These are phyloP conservation scores for Nakazawaea peltata DNA, from an alignment of 805 yeast species.

Conservation along the genomic window DNA sequence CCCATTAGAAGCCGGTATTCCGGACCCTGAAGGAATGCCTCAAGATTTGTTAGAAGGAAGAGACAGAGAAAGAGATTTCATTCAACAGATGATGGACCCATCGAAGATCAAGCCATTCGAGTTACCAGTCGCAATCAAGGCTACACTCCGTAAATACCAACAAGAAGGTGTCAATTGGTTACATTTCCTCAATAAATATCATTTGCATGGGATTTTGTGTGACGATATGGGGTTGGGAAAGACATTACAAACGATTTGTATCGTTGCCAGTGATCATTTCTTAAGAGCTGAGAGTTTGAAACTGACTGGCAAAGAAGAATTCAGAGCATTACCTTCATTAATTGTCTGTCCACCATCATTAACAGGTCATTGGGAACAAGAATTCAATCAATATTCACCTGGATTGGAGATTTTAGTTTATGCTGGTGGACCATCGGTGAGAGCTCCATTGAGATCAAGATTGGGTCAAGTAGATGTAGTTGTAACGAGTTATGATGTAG, in stretches of 20 bases:
- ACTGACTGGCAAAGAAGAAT: conserved; percentile 53
- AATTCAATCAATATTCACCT: conserved; percentile 83
- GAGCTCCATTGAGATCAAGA: conserved; percentile 47
- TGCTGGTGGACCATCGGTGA: conserved; percentile 83
- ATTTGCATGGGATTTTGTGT: conserved; percentile 93
- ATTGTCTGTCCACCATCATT: conserved; percentile 95
- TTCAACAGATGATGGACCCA: conserved; percentile 97
- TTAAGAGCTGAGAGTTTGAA: conserved; percentile 65
- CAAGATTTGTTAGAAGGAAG: conserved; percentile 76
- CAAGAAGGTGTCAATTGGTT: conserved; percentile 99
- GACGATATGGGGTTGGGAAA: conserved; percentile 99
- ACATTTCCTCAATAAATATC: conserved; percentile 89
- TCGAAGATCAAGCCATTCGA: conserved; percentile 80
- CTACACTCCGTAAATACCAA: conserved; percentile 89
- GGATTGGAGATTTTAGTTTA: conserved; percentile 75
- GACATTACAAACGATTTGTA: conserved; percentile 94
- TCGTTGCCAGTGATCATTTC: conserved; percentile 93
- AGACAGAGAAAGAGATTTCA: conserved; percentile 88
- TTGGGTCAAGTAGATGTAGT: conserved; percentile 67
- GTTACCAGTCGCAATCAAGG: conserved; percentile 86
- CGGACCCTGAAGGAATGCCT: conserved; percentile 91
- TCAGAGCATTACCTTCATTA: conserved; percentile 71
- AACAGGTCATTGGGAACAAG: conserved; percentile 99
- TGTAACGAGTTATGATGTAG: conserved; percentile 93
- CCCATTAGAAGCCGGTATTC: conserved; percentile 95